Conservation (phyloP, 495 filamentous ascomycete genomes). For the Rhypophila decipiens region DNA sequence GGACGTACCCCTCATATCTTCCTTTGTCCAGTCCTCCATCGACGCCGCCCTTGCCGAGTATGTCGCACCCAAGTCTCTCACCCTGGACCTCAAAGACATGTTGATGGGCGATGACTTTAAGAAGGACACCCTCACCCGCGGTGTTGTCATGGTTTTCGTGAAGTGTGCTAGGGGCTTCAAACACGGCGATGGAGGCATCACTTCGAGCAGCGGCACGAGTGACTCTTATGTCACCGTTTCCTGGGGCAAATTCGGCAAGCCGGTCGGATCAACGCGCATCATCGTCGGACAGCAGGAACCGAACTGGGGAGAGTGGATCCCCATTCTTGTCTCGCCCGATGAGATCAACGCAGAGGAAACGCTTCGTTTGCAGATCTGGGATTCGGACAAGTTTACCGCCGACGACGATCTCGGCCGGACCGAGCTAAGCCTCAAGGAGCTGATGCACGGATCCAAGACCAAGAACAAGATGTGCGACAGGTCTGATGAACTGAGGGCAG, state of each 20-base stretch:
- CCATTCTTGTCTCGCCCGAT: slow-evolving; percentile 57
- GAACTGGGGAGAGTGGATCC: slow-evolving; percentile 61
- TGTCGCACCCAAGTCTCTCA: slow-evolving; percentile 66
- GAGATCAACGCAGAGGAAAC: slow-evolving; percentile 68
- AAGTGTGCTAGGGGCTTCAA: slow-evolving; percentile 60
- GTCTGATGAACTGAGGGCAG: slow-evolving; percentile 52
- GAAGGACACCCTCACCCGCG: slow-evolving; percentile 58
- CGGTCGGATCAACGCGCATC: slow-evolving; percentile 57
- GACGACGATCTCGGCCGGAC: slow-evolving; percentile 68
- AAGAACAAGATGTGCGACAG: slow-evolving; percentile 51
- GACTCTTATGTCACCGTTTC: slow-evolving; percentile 65
- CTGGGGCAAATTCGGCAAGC: slow-evolving; percentile 72
- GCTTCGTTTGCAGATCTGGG: slow-evolving; percentile 63
- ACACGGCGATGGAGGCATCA: slow-evolving; percentile 54
- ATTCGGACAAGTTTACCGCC: slow-evolving; percentile 60
- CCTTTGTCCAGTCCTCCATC: slow-evolving; percentile 66
- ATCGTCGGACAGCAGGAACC: slow-evolving; percentile 57
- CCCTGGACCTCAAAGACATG: slow-evolving; percentile 67
- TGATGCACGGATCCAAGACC: slow-evolving; percentile 51
- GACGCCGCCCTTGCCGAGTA: slow-evolving; percentile 65
- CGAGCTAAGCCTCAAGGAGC: slow-evolving; percentile 56
- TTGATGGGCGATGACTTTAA: slow-evolving; percentile 70
- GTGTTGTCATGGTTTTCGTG: slow-evolving; percentile 59
- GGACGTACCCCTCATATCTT: slow-evolving; percentile 63
- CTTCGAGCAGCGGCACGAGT: slow-evolving; percentile 51